These are phyloP conservation scores for Basidiobolus heterosporus DNA, from an alignment of 371 early-diverging fungal genomes.

Conservation along the genomic window DNA sequence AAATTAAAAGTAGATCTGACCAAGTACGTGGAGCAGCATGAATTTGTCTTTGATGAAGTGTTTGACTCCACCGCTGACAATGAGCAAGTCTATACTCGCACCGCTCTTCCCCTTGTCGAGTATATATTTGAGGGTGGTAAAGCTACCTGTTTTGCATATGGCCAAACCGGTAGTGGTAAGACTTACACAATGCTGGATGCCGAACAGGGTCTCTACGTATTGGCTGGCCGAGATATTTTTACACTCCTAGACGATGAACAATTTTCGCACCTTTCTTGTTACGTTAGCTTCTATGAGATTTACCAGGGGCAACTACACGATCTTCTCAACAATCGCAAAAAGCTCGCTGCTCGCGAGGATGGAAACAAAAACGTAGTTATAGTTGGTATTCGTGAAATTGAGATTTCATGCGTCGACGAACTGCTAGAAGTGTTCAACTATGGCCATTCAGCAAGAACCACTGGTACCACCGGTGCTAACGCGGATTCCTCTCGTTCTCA, in stretches of 20 bases:
- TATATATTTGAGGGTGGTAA: slow-evolving; percentile 90
- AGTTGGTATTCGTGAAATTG: slow-evolving; percentile 63
- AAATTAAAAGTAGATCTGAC: slow-evolving; percentile 91
- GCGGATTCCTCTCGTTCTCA: slow-evolving; percentile 93
- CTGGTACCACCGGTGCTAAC: slow-evolving; percentile 91
- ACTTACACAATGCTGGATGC: slow-evolving; percentile 94
- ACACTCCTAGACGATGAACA: slow-evolving; percentile 43
- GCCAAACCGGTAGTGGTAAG: slow-evolving; percentile 96
- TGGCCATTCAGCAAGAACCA: slow-evolving; percentile 74
- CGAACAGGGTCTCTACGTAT: slow-evolving; percentile 61
- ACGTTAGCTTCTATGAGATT: slow-evolving; percentile 89
- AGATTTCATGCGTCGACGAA: slow-evolving; percentile 54
- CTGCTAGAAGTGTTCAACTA: slow-evolving; percentile 79
- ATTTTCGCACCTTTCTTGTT: slow-evolving; percentile 55
- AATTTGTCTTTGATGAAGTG: slow-evolving; percentile 91
- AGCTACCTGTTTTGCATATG: slow-evolving; percentile 97
- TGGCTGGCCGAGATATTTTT: slow-evolving; percentile 85
- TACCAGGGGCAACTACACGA: slow-evolving; percentile 94
- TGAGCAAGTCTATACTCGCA: slow-evolving; percentile 71
- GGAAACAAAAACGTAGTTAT: slow-evolving; percentile 88
- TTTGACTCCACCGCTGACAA: slow-evolving; percentile 73
- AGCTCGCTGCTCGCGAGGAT: slow-evolving; percentile 83
- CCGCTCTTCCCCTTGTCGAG: slow-evolving; percentile 84
- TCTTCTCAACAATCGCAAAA: slow-evolving; percentile 69
- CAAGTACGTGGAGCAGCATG: slow-evolving; percentile 82